phyloP scores from a whole-genome alignment of 371 early-diverging fungal genomes.

The Mucor racemosus region DNA sequence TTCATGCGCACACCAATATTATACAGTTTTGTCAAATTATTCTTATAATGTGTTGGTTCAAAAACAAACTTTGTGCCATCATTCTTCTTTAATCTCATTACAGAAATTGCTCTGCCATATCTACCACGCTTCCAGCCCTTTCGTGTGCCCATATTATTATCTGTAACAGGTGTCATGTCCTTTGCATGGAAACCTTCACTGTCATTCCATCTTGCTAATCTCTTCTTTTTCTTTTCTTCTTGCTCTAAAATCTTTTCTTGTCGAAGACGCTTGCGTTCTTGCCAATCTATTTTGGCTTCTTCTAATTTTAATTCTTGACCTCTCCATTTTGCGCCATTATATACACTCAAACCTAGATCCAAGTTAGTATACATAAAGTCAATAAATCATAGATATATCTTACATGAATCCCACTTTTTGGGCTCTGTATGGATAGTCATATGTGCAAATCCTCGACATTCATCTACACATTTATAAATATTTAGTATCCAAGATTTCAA shows the following conservation, averaged over 20 bases:
- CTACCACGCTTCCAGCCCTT: conserved; percentile 78
- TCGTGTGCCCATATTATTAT: conserved; percentile 67
- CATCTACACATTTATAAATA: conserved; percentile 25
- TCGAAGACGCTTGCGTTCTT: conserved; percentile 46
- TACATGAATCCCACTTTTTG: conserved; percentile 71
- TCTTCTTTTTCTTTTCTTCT: conserved; percentile 39
- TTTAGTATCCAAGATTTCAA: neutral
- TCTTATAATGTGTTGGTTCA: conserved; percentile 77
- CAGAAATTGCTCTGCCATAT: conserved; percentile 77
- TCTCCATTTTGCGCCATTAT: conserved; percentile 89
- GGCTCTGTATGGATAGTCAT: conserved; percentile 69
- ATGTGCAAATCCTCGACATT: conserved; percentile 79
- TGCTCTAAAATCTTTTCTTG: conserved; percentile 32
- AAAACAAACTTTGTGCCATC: conserved; percentile 66
- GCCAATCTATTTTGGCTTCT: conserved; percentile 79
- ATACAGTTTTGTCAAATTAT: conserved; percentile 69
- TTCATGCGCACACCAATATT: conserved; percentile 55
- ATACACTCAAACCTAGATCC: conserved; percentile 58
- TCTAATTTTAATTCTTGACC: conserved; percentile 76
- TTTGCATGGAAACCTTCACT: conserved; percentile 52
- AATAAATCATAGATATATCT: neutral
- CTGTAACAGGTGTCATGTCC: conserved; percentile 77
- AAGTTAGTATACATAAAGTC: neutral
- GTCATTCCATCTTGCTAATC: conserved; percentile 30
- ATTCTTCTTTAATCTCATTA: conserved; percentile 64